These are phyloP conservation scores for Nevesoporus exiguus DNA, from an alignment of 768 basidiomycete species.

Conservation along the genomic window DNA sequence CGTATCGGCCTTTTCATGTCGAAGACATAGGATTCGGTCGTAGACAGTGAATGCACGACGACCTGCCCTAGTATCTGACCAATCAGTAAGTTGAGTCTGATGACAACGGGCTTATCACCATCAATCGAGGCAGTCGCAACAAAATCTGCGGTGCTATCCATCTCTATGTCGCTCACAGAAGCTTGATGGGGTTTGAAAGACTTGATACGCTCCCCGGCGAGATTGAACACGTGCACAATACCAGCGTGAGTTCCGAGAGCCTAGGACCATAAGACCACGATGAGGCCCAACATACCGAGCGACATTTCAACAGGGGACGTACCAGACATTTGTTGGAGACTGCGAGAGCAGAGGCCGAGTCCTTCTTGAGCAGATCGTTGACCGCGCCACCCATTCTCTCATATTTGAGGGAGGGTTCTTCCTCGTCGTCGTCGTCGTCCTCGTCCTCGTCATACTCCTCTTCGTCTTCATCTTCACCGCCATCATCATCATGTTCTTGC, in stretches of 20 bases:
- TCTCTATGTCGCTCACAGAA: conserved; percentile 77
- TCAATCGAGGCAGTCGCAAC: conserved; percentile 92
- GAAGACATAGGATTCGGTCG: conserved; percentile 77
- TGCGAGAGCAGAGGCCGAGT: conserved; percentile 80
- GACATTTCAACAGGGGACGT: conserved; percentile 4
- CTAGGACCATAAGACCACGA: conserved; percentile 38
- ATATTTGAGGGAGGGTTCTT: conserved; percentile 91
- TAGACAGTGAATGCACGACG: conserved; percentile 77
- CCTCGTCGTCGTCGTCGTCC: conserved; percentile 64
- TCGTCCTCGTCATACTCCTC: conserved; percentile 36
- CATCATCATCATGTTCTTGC: conserved; percentile 2
- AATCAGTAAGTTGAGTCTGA: conserved; percentile 53
- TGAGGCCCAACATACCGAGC: not conserved
- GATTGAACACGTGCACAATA: conserved; percentile 82
- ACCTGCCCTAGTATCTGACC: conserved; percentile 69
- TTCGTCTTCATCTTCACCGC: conserved; percentile 19
- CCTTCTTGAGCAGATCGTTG: conserved; percentile 80
- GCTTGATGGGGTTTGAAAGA: conserved; percentile 90
- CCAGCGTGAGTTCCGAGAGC: conserved; percentile 91
- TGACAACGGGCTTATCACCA: conserved; percentile 47
- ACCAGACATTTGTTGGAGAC: conserved; percentile 76
- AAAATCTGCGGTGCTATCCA: conserved; percentile 85
- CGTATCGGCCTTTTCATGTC: conserved; percentile 92
- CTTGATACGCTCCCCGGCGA: conserved; percentile 77
- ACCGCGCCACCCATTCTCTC: conserved; percentile 71